phyloP scores from a whole-genome alignment of 371 early-diverging fungal genomes.

The Apophysomyces sp. region DNA sequence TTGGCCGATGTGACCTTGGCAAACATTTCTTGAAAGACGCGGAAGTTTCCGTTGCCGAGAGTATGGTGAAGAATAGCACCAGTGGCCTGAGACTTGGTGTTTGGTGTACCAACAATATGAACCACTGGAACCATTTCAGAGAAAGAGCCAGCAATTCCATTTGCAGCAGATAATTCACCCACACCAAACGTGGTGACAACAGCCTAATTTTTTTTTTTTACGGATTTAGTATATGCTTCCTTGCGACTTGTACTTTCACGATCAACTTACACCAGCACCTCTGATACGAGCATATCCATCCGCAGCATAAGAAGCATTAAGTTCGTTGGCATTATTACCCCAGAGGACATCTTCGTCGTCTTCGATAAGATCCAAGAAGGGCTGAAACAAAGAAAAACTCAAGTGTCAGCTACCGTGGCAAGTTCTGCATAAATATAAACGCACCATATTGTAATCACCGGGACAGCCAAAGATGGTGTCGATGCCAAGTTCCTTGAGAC shows the following conservation, averaged over 20 bases:
- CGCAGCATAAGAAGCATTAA: slow-evolving; percentile 53
- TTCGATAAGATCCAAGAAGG: slow-evolving; percentile 30
- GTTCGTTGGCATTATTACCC: slow-evolving; percentile 44
- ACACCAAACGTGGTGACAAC: slow-evolving; percentile 59
- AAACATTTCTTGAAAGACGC: slow-evolving; percentile 39
- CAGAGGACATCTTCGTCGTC: slow-evolving; percentile 37
- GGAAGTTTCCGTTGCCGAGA: slow-evolving; percentile 54
- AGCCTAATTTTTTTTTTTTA: slow-evolving; percentile 11
- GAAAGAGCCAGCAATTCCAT: slow-evolving; percentile 56
- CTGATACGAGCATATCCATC: slow-evolving; percentile 55
- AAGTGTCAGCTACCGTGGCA: not conserved
- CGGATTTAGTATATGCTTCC: no score
- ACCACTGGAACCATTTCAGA: slow-evolving; percentile 57
- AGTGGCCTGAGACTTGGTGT: slow-evolving; percentile 30
- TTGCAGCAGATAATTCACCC: slow-evolving; percentile 52
- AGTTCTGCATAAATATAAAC: not conserved
- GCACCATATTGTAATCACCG: slow-evolving; percentile 53
- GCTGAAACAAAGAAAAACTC: slow-evolving; percentile 15
- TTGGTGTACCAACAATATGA: slow-evolving; percentile 55
- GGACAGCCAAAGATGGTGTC: slow-evolving; percentile 48
- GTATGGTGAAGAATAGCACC: slow-evolving; percentile 53
- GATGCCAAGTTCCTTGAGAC: slow-evolving; percentile 45
- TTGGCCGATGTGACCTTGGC: slow-evolving; percentile 40
- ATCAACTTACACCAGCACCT: slow-evolving; percentile 23
- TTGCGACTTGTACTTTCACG: no score